phyloP scores from a whole-genome alignment of 352 stramenopile species.

The Phytopythium chamaehyphon region DNA sequence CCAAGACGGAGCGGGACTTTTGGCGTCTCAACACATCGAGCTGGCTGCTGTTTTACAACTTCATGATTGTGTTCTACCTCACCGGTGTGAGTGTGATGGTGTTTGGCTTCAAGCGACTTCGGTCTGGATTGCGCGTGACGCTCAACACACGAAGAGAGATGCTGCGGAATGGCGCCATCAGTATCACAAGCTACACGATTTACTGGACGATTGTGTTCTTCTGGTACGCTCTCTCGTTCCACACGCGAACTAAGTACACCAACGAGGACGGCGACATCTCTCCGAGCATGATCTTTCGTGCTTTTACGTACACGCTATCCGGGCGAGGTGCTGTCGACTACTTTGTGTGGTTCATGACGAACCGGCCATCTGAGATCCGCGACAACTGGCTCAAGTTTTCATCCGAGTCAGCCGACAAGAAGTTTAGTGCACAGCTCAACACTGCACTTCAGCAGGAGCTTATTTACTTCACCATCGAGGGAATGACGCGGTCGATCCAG shows the following conservation, averaged over 20 bases:
- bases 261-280: conserved; percentile 28
- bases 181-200: conserved; percentile 76
- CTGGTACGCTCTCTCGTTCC: conserved; percentile 78
- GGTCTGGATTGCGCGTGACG: conserved; percentile 65
- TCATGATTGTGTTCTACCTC: conserved; percentile 84
- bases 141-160: conserved; percentile 73
- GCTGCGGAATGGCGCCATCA: conserved; percentile 71
- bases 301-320: conserved; percentile 64
- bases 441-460: conserved; percentile 82
- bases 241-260: conserved; percentile 35
- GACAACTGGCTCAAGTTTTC: conserved; percentile 71
- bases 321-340: conserved; percentile 68
- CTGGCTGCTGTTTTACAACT: conserved; percentile 81
- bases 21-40: conserved; percentile 67
- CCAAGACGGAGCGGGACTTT: conserved; percentile 42
- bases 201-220: conserved; percentile 83
- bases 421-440: conserved; percentile 86
- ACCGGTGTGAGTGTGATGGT: conserved; percentile 65
- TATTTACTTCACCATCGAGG: conserved; percentile 89
- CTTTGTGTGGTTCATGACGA: conserved; percentile 88
- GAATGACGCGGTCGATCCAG: conserved; percentile 77
- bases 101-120: conserved; percentile 60
- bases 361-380: conserved; percentile 49
- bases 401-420: conserved; percentile 72
- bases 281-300: conserved; percentile 54